phyloP scores from a whole-genome alignment of 768 basidiomycete species.

The Boletus insuetus region DNA sequence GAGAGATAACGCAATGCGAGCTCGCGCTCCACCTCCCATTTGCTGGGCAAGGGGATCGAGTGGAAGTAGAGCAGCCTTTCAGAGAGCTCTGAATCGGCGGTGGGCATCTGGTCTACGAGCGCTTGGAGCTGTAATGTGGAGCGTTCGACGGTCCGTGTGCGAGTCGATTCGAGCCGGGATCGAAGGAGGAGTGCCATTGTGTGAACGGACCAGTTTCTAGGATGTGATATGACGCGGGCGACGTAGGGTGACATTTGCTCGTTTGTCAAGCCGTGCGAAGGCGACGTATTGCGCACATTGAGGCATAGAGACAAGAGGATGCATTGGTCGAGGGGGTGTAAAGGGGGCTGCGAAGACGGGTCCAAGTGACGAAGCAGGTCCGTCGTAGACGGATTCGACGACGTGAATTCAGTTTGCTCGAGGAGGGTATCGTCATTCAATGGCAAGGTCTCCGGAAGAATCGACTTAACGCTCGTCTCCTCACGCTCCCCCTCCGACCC shows the following conservation, averaged over 20 bases:
- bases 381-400: conserved; percentile 51
- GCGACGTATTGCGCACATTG: conserved; percentile 86
- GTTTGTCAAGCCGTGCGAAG: conserved; percentile 82
- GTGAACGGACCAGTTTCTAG: conserved; percentile 93
- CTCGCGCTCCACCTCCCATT: conserved; percentile 93
- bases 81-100: conserved; percentile 65
- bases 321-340: conserved; percentile 92
- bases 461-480: conserved; percentile 7
- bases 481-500: background rate
- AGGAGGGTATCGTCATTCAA: conserved; percentile 96
- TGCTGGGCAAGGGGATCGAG: conserved; percentile 76
- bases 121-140: conserved; percentile 92
- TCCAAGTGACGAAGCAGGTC: conserved; percentile 68
- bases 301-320: conserved; percentile 90
- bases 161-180: conserved; percentile 82
- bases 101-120: conserved; percentile 95
- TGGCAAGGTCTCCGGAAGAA: conserved; percentile 72
- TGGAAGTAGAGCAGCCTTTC: conserved; percentile 84
- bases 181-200: conserved; percentile 95
- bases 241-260: conserved; percentile 95
- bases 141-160: conserved; percentile 92
- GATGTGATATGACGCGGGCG: conserved; percentile 82
- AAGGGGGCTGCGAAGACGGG: conserved; percentile 77
- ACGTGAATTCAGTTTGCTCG: conserved; percentile 90
- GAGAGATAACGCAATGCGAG: conserved; percentile 79